Conservation (phyloP, 139 green algal species). For the Coelastrella sp. region DNA sequence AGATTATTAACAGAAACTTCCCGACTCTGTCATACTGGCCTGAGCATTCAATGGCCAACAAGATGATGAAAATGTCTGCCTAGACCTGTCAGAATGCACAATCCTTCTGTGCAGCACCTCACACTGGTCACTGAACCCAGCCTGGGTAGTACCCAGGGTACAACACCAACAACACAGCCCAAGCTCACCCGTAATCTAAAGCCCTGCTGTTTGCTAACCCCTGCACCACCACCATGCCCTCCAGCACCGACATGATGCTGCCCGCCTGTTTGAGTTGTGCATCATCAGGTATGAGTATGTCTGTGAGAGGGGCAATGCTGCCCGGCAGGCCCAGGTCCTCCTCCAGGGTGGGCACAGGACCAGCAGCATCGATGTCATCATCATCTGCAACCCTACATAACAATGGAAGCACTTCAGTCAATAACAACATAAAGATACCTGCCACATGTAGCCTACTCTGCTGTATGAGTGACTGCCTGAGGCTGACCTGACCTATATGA, state of each 20-base stretch:
- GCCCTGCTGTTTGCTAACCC: slow-evolving; percentile 54
- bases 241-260: slow-evolving; percentile 52
- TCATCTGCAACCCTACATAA: slow-evolving; percentile 31
- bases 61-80: too few relatives aligned
- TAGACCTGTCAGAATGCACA: too few relatives aligned
- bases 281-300: slow-evolving; percentile 15
- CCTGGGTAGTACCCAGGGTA: too few relatives aligned
- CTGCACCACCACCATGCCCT: slow-evolving; percentile 71
- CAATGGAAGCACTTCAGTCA: not conserved
- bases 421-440: not conserved
- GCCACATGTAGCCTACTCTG: too few relatives aligned
- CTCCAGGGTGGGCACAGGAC: not conserved
- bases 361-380: not conserved
- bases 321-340: slow-evolving; percentile 48
- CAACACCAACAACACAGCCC: not conserved
- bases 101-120: too few relatives aligned
- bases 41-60: too few relatives aligned
- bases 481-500: too few relatives aligned
- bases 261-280: slow-evolving; percentile 55
- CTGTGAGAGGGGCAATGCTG: slow-evolving; percentile 6
- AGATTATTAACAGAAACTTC: too few relatives aligned
- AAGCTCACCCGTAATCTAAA: slow-evolving; percentile 53
- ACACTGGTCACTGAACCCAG: too few relatives aligned
- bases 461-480: too few relatives aligned
- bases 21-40: too few relatives aligned